A percentile compares a stretch with the other conserved stretches of the same genome.
Evolutionary conservation across 2,329 filamentous ascomycete genomes (phyloP).

Genomic region (Stylonectria norvegica): DNA sequence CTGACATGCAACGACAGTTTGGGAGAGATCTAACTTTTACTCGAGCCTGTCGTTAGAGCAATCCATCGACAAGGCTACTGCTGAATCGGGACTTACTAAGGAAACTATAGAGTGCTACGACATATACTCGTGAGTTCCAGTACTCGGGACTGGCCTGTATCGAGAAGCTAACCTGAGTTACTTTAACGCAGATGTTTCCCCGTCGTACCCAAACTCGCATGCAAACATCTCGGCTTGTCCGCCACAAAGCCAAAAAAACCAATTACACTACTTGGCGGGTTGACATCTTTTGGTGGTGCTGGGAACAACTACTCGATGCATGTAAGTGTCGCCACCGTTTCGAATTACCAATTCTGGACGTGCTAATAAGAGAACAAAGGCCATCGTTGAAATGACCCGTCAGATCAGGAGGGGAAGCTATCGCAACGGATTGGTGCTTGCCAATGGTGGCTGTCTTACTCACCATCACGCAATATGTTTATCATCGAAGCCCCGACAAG

Average conservation of each 20-base stretch:
- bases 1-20: constrained; percentile 42
- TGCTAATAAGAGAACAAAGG: constrained; percentile 5
- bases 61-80: constrained; percentile 53
- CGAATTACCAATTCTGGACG: constrained; percentile 31
- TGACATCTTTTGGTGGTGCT: constrained; percentile 67
- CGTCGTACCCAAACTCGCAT: constrained; percentile 65
- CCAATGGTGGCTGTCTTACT: constrained; percentile 63
- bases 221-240: constrained; percentile 54
- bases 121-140: constrained; percentile 55
- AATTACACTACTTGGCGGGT: constrained; percentile 59
- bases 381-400: constrained; percentile 53
- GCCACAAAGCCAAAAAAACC: constrained; percentile 44
- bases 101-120: constrained; percentile 59
- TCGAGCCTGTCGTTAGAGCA: constrained; percentile 55
- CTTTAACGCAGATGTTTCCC: constrained; percentile 56
- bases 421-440: constrained; percentile 55
- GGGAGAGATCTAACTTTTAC: constrained; percentile 57
- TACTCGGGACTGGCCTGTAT: no score
- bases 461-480: constrained; percentile 63
- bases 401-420: constrained; percentile 45
- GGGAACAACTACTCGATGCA: constrained; percentile 72
- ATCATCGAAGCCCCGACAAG: constrained; percentile 40
- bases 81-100: constrained; percentile 42
- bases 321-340: constrained; percentile 33
- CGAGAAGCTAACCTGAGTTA: no score